Evolutionary conservation across 106 monocot species (phyloP).

Genomic region (Dendrobium officinale): DNA sequence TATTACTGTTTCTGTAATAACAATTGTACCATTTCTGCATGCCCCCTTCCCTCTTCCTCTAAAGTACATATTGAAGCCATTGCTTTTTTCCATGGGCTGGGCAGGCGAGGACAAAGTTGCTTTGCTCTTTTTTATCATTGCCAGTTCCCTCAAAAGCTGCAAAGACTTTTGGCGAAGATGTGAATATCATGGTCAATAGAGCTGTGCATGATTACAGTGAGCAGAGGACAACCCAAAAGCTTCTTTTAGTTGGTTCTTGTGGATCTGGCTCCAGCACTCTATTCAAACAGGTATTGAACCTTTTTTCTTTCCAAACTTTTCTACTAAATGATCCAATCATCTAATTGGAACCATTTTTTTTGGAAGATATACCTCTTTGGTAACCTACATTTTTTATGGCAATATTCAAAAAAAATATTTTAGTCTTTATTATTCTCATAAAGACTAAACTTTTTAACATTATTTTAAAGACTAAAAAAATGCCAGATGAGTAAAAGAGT

Average conservation of each 20-base stretch:
- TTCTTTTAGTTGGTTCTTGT: slow-evolving; percentile 65
- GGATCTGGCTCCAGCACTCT: slow-evolving; percentile 87
- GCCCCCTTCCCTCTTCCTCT: not conserved
- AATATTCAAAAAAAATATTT: not conserved
- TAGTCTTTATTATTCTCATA: not conserved
- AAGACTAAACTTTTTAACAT: too few species aligned
- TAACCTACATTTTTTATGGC: not conserved
- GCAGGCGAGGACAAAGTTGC: slow-evolving; percentile 72
- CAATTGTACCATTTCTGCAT: not conserved
- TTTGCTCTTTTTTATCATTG: slow-evolving; percentile 79
- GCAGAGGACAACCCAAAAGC: slow-evolving; percentile 56
- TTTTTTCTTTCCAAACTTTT: not conserved
- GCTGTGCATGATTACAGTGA: slow-evolving; percentile 49
- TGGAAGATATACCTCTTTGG: not conserved
- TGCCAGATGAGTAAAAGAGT: too few species aligned
- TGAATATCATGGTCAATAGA: slow-evolving; percentile 25
- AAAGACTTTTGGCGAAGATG: slow-evolving; percentile 35
- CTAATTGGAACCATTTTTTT: not conserved
- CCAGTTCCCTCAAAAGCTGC: slow-evolving; percentile 53
- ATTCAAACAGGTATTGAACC: slow-evolving; percentile 73
- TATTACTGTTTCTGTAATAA: not conserved
- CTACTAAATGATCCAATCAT: not conserved
- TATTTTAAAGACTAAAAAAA: too few species aligned
- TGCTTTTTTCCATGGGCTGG: not conserved
- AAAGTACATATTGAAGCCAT: not conserved